Evolutionary conservation across 257 asterid species (phyloP).

Genomic region (Salvia hispanica): DNA sequence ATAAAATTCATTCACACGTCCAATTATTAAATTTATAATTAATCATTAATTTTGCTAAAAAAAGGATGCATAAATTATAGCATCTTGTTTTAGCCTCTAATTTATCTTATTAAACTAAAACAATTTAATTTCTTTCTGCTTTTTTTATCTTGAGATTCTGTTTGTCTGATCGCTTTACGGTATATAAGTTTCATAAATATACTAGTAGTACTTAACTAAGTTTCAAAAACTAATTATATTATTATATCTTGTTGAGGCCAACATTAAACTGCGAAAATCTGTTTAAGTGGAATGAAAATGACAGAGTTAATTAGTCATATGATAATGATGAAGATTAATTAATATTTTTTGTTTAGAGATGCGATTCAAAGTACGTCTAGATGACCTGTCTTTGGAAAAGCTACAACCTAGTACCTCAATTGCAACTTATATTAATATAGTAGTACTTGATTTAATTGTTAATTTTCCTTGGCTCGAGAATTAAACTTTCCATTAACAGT

Average conservation of each 20-base stretch:
- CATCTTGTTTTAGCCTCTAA: too few species aligned
- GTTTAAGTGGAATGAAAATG: constrained; percentile 23
- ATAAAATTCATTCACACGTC: too few species aligned
- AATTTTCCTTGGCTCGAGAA: constrained; percentile 49
- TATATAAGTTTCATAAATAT: background rate
- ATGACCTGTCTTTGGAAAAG: constrained; percentile 42
- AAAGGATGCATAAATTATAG: too few species aligned
- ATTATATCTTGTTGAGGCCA: background rate
- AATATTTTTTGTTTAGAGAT: constrained; percentile 28
- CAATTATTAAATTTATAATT: too few species aligned
- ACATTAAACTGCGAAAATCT: constrained; percentile 6
- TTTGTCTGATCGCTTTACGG: constrained; percentile 38
- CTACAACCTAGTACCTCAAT: constrained; percentile 49
- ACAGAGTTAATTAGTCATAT: constrained; percentile 25
- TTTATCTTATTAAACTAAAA: background rate
- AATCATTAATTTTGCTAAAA: background rate
- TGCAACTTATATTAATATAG: constrained; percentile 34
- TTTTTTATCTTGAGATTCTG: constrained; percentile 19
- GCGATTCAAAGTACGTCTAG: constrained; percentile 32
- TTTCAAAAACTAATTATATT: background rate
- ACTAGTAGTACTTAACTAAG: background rate
- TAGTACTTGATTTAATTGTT: background rate
- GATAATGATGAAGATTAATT: constrained; percentile 26
- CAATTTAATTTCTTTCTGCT: background rate
- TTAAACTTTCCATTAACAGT: constrained; percentile 7